These are phyloP conservation scores for Dioscorea zingiberensis DNA, from an alignment of 106 monocot genomes.

Conservation along the genomic window DNA sequence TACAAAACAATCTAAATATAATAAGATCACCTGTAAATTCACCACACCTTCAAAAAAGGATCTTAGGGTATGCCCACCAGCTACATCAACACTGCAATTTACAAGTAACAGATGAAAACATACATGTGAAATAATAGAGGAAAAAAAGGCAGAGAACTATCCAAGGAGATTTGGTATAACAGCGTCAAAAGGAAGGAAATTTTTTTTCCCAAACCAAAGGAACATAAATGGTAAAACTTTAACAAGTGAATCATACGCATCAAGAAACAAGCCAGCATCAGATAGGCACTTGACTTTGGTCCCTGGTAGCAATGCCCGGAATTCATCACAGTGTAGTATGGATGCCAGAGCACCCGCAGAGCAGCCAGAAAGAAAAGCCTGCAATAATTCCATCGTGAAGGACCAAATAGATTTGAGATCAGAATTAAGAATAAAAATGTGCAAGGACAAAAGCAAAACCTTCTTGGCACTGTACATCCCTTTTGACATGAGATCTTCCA, in stretches of 20 bases:
- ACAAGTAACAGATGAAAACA: background rate
- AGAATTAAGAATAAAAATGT: too few species aligned
- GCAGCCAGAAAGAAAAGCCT: constrained; percentile 92
- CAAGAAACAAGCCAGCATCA: constrained; percentile 91
- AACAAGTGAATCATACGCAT: constrained; percentile 44
- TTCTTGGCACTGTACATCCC: constrained; percentile 37
- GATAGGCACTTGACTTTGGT: constrained; percentile 73
- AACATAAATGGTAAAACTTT: too few species aligned
- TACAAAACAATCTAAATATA: background rate
- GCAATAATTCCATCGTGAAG: background rate
- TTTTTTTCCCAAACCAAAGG: too few species aligned
- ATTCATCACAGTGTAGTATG: constrained; percentile 83
- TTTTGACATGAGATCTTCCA: constrained; percentile 39
- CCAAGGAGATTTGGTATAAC: too few species aligned
- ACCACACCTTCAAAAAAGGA: constrained; percentile 69
- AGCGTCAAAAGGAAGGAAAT: too few species aligned
- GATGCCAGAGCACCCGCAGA: constrained; percentile 82
- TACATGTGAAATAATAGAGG: too few species aligned
- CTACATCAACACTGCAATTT: constrained; percentile 59
- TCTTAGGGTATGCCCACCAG: constrained; percentile 66
- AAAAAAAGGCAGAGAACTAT: too few species aligned
- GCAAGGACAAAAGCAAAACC: background rate
- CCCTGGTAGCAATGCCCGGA: constrained; percentile 43
- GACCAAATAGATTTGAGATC: background rate
- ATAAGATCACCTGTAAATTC: constrained; percentile 52